Percentiles rank a stretch among this genome's conserved stretches.
Evolutionary conservation across 2,329 filamentous ascomycete genomes (phyloP).

Genomic region (Colletotrichum graminicola): DNA sequence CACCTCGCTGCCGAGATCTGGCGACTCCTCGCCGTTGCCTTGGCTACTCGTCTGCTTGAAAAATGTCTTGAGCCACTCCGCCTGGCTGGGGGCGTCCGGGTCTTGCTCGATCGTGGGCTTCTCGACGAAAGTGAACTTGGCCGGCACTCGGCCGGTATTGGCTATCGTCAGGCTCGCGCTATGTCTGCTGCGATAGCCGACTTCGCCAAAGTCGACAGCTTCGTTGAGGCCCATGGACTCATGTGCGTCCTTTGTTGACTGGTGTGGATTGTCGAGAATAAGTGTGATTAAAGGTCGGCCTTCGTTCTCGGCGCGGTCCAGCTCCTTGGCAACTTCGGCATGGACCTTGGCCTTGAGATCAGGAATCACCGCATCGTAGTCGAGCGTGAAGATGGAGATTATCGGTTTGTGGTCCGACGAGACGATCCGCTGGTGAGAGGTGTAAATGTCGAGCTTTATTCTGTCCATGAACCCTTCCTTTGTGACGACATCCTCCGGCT

Average conservation of each 20-base stretch:
- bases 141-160: slow-evolving; percentile 88
- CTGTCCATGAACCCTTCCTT: slow-evolving; percentile 69
- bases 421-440: slow-evolving; percentile 87
- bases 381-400: slow-evolving; percentile 83
- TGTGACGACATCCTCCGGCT: slow-evolving; percentile 63
- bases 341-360: slow-evolving; percentile 87
- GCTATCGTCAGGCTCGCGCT: slow-evolving; percentile 83
- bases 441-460: slow-evolving; percentile 75
- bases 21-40: slow-evolving; percentile 48
- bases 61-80: slow-evolving; percentile 78
- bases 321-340: slow-evolving; percentile 85
- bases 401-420: slow-evolving; percentile 98
- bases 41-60: slow-evolving; percentile 67
- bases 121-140: slow-evolving; percentile 84
- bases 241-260: slow-evolving; percentile 41
- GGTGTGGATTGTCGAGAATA: slow-evolving; percentile 75
- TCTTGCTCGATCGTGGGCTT: slow-evolving; percentile 67
- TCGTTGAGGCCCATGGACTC: slow-evolving; percentile 58
- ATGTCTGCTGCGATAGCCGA: slow-evolving; percentile 77
- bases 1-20: slow-evolving; percentile 62
- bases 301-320: slow-evolving; percentile 94
- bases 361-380: slow-evolving; percentile 88
- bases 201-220: slow-evolving; percentile 82
- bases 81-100: slow-evolving; percentile 53
- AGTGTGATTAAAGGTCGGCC: slow-evolving; percentile 84